phyloP scores from a whole-genome alignment of 1,284 basidiomycete genomes.

The Rhodotorula sp. region DNA sequence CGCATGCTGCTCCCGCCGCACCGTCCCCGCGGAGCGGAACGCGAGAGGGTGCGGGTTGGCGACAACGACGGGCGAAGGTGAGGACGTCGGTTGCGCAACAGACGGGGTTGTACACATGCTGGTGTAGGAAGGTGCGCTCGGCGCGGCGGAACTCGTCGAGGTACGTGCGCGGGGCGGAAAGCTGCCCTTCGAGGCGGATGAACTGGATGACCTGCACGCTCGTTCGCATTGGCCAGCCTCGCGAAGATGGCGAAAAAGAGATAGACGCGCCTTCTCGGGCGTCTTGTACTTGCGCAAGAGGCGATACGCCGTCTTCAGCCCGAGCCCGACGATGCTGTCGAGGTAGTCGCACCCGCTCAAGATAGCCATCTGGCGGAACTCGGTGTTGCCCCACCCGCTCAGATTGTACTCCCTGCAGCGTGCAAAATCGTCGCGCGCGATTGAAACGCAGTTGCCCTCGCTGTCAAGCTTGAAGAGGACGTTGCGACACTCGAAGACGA shows the following conservation, averaged over 20 bases:
- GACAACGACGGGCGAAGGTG: conserved; percentile 15
- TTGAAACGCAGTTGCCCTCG: conserved; percentile 72
- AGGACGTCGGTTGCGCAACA: not conserved
- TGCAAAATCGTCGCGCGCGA: conserved; percentile 76
- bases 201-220: conserved; percentile 61
- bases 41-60: conserved; percentile 36
- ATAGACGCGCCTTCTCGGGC: conserved; percentile 67
- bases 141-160: conserved; percentile 66
- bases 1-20: not conserved
- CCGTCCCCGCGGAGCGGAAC: conserved; percentile 25
- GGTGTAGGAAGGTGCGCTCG: conserved; percentile 91
- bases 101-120: conserved; percentile 84
- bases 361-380: conserved; percentile 78
- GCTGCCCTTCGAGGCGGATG: conserved; percentile 80
- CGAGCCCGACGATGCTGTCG: conserved; percentile 51
- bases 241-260: not conserved
- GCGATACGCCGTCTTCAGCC: conserved; percentile 80
- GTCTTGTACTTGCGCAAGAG: conserved; percentile 82
- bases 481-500: conserved; percentile 90
- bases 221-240: too few species aligned
- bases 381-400: conserved; percentile 80
- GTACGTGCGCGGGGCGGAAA: conserved; percentile 76
- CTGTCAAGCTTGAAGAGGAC: conserved; percentile 78
- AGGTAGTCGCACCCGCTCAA: conserved; percentile 95
- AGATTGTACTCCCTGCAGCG: conserved; percentile 74